Base-by-base conservation (phyloP, 176 grass and related monocot genomes). In the Cenchrus americanus region DNA sequence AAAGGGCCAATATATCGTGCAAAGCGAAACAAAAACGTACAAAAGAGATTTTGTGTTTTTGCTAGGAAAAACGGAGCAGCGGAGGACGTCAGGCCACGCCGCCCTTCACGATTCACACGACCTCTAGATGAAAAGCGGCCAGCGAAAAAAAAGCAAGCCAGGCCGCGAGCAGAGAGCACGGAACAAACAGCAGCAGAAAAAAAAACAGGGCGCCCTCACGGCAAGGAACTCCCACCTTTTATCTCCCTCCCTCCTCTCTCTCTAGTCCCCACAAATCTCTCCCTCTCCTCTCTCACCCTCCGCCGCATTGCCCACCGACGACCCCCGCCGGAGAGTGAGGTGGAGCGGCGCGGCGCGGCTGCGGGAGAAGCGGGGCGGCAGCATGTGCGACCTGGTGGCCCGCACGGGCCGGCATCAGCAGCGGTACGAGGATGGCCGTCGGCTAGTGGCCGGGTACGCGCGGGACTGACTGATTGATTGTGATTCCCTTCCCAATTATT, bases 321-420 rank as follows among this genome's bases (percentile, higher is more conserved):
- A 70, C 10, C 44, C 41, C 42, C 50, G 22, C 71, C 83, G 59
- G 59, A 69, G 66, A 86, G 83, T 78, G 79, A 82, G 79, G 50
- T 70, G 51, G 79, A 81, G 43, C 43, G 49, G 50, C 69, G 64
- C 82, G 34, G 34, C 34, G 74, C 66, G 8, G 66, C 71, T 61
- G 49, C 68, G 43, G 47, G 43, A 50, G 43, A 53, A 21, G 51
- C 41, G 58, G 77, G 77, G 77, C 50, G 59, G 58, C 14, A 62
- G 80, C 89, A 99, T 99, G 96, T 94, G 96, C 83, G 96, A 99
- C 91, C 81, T 99, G 66, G 93, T 99, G 78, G 96, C 96, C 46
- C 96, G 96, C 77, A 99, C 96, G 73, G 96, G 96, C 71, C 91
- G 96, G 57, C 96, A 99, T 78, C 96, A 99, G 89, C 96, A 99